Conservation (phyloP, 768 basidiomycete genomes). For the Kwoniella sp. region DNA sequence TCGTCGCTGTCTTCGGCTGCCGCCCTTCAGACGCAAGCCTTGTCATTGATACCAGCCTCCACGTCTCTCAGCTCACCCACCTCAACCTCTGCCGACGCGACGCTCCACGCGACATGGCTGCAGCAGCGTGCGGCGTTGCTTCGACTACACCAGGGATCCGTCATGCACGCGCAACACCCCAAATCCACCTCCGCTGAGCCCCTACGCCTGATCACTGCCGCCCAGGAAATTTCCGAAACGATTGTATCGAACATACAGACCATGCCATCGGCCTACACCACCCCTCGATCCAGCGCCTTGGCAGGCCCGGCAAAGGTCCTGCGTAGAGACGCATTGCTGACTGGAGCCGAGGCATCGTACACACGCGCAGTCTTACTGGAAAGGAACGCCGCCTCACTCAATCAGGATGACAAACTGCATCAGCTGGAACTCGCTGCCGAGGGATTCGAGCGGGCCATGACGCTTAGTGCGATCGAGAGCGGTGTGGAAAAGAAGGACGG, state of each 20-base stretch:
- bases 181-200: conserved; percentile 5
- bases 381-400: background rate
- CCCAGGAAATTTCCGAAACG: conserved; percentile 10
- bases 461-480: conserved; percentile 24
- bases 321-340: conserved; percentile 29
- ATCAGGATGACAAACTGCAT: conserved; percentile 6
- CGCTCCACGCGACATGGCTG: conserved; percentile 39
- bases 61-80: conserved; percentile 5
- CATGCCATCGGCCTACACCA: conserved; percentile 3
- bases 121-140: conserved; percentile 34
- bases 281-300: conserved; percentile 15
- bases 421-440: conserved; percentile 33
- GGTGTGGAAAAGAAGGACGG: conserved; percentile 24
- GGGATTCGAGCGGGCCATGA: conserved; percentile 42
- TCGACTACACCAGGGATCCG: conserved; percentile 35
- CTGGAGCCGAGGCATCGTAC: conserved; percentile 38
- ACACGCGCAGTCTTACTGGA: conserved; percentile 36
- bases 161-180: conserved; percentile 27
- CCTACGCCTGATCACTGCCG: conserved; percentile 11
- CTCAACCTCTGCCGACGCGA: conserved; percentile 13
- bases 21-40: conserved; percentile 26
- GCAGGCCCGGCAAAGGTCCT: conserved; percentile 23
- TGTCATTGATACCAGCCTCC: conserved; percentile 23
- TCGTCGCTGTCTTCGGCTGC: conserved; percentile 24
- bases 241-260: conserved; percentile 10